Conservation (phyloP, 495 filamentous ascomycete species). For the Friedmanniomyces simplex region DNA sequence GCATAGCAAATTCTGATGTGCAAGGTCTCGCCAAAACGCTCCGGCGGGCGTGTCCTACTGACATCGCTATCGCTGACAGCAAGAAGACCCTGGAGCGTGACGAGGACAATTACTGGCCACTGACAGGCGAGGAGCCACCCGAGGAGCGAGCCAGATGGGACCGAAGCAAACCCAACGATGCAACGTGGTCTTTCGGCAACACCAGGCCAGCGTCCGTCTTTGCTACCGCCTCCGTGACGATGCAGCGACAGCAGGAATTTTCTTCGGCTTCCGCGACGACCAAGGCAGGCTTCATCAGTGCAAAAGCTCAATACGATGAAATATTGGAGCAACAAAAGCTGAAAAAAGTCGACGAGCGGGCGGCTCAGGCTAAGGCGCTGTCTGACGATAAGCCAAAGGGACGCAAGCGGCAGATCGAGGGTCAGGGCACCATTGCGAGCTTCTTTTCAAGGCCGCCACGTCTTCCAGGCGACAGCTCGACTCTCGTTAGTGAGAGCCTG, state of each 20-base stretch:
- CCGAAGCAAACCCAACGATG: slow-evolving; percentile 15
- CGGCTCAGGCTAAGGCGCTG: slow-evolving; percentile 11
- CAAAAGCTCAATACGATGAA: slow-evolving; percentile 17
- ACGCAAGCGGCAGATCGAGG: slow-evolving; percentile 26
- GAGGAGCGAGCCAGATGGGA: slow-evolving; percentile 27
- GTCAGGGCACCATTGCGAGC: slow-evolving; percentile 39
- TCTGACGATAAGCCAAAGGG: slow-evolving; percentile 3
- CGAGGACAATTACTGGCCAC: slow-evolving; percentile 55
- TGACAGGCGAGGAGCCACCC: slow-evolving; percentile 43
- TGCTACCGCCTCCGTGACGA: slow-evolving; percentile 13
- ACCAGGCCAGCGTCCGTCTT: slow-evolving; percentile 6
- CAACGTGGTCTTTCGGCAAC: not conserved
- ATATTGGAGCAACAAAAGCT: slow-evolving; percentile 22
- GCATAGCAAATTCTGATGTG: slow-evolving; percentile 42
- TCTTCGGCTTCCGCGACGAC: slow-evolving; percentile 22
- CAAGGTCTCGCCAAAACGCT: slow-evolving; percentile 55
- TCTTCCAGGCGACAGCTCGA: not conserved
- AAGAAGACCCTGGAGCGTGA: slow-evolving; percentile 35
- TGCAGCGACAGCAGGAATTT: slow-evolving; percentile 18
- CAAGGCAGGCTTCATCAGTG: slow-evolving; percentile 26
- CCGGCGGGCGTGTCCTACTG: slow-evolving; percentile 43
- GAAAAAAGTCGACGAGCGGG: slow-evolving; percentile 12
- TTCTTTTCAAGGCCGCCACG: slow-evolving; percentile 32
- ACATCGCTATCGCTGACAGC: slow-evolving; percentile 38
- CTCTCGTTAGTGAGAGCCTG: too few species aligned